Base-by-base conservation (phyloP, 768 basidiomycete genomes). In the Hygrophorus pudorinus region DNA sequence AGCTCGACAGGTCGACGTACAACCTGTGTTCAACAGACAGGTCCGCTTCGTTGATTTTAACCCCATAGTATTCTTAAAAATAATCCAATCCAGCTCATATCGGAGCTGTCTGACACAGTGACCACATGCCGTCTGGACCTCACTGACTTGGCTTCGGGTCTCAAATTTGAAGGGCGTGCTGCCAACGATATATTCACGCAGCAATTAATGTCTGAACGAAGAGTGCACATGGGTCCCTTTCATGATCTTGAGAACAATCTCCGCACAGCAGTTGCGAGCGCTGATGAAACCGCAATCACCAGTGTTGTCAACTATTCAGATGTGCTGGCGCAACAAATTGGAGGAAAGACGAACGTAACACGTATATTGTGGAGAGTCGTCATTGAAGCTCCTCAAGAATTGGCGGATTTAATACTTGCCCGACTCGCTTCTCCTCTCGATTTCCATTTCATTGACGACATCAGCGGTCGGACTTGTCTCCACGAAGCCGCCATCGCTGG, bases 1-100 rank as follows among this genome's bases (percentile, higher is more conserved):
- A 14, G 78, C 88, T 37, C 79, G 96, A 24, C 96, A 98, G 59
- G 93, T 99, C 2, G 96, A 99, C 52, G 87, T 98, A n/a, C 96
- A 98, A 55, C 96, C 93, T 1, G 91, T 93, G 34, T 97, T 97
- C 65, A 93, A 97, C 58, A 72, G 93, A 64, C 90, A 93, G 70
- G 88, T 85, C 45, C 43, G 74, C 58, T n/a, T 28, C 40, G 20
- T 44, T 41, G 40, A 39, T 11, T 41, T 32, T 28, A 34, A 35
- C 20, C 24, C 44, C 40, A 20, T 21, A 36, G 56, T 31, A 40
- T 47, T 29, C 45, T 45, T 39, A 50, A 43, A 48, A 45, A 27
- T 31, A n/a, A 10, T 37, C 50, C 12, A 11, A 38, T 31, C 18
- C 55, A 94, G 82, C 85, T 97, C 57, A 92, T 99, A 44, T 87